These are phyloP conservation scores for Artomyces pyxidatus DNA, from an alignment of 768 basidiomycete genomes.

Conservation along the genomic window DNA sequence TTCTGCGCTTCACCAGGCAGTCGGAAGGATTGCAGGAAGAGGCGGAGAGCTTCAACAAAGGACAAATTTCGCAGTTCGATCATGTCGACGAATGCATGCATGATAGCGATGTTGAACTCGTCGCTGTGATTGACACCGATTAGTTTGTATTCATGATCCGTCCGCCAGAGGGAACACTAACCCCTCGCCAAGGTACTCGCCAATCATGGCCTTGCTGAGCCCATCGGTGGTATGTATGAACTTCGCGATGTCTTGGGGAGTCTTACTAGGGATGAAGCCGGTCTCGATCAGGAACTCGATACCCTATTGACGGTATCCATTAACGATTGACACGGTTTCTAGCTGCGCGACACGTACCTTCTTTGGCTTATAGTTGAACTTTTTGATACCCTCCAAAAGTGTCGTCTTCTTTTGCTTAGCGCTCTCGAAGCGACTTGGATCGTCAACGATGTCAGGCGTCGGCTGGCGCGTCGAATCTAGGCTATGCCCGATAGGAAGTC, in stretches of 20 bases:
- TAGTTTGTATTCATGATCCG: not conserved
- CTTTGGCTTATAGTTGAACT: slow-evolving; percentile 99
- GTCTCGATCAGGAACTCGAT: slow-evolving; percentile 81
- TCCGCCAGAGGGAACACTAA: slow-evolving; percentile 31
- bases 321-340: too few relatives aligned
- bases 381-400: slow-evolving; percentile 88
- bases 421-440: slow-evolving; percentile 87
- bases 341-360: slow-evolving; percentile 55
- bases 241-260: slow-evolving; percentile 70
- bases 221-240: slow-evolving; percentile 90
- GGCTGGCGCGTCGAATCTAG: slow-evolving; percentile 52
- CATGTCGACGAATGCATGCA: slow-evolving; percentile 96
- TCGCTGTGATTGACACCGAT: slow-evolving; percentile 43
- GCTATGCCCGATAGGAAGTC: slow-evolving; percentile 35
- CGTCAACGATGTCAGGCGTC: slow-evolving; percentile 80
- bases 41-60: slow-evolving; percentile 85
- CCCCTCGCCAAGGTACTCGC: slow-evolving; percentile 98
- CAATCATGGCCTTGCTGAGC: slow-evolving; percentile 90
- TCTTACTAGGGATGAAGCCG: slow-evolving; percentile 71
- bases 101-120: slow-evolving; percentile 80
- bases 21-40: slow-evolving; percentile 92
- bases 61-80: slow-evolving; percentile 75
- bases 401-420: slow-evolving; percentile 97
- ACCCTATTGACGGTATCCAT: slow-evolving; percentile 60
- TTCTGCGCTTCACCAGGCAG: slow-evolving; percentile 97